Conservation (phyloP, 2,329 filamentous ascomycete genomes). For the Trichoderma gracile region DNA sequence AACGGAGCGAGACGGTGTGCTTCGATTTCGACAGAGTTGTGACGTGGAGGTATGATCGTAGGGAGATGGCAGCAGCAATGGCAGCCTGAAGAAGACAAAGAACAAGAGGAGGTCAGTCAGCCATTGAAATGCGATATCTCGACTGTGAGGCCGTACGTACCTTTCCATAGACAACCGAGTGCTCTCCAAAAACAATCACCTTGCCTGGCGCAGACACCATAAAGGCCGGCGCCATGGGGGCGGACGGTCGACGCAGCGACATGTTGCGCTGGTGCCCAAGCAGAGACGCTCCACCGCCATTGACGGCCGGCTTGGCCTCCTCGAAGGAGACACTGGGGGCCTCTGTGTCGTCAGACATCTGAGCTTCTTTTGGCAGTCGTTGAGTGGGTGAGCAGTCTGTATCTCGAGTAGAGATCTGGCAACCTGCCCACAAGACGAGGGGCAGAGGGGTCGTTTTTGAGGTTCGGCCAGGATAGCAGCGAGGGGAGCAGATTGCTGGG, state of each 20-base stretch:
- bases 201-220: conserved; percentile 98
- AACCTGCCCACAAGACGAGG: conserved; percentile 1
- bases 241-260: conserved; percentile 58
- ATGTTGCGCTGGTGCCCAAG: conserved; percentile 39
- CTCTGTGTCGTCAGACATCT: conserved; percentile 31
- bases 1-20: conserved; percentile 82
- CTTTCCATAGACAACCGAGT: conserved; percentile 97
- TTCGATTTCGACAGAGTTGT: conserved; percentile 91
- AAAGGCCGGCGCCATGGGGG: conserved; percentile 79
- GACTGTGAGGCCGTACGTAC: conserved; percentile 45
- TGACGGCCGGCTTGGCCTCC: conserved; percentile 29
- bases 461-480: neutral
- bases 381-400: neutral
- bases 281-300: conserved; percentile 22
- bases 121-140: neutral
- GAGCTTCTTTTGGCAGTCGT: neutral
- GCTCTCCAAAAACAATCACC: conserved; percentile 97
- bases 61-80: conserved; percentile 90
- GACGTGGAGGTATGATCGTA: conserved; percentile 94
- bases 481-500: neutral
- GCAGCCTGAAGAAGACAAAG: conserved; percentile 61
- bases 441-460: neutral
- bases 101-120: neutral
- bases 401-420: neutral
- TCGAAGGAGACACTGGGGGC: conserved; percentile 32